phyloP scores from a whole-genome alignment of 1,139 yeast species.

The Sugiyamaella grinbergsii region DNA sequence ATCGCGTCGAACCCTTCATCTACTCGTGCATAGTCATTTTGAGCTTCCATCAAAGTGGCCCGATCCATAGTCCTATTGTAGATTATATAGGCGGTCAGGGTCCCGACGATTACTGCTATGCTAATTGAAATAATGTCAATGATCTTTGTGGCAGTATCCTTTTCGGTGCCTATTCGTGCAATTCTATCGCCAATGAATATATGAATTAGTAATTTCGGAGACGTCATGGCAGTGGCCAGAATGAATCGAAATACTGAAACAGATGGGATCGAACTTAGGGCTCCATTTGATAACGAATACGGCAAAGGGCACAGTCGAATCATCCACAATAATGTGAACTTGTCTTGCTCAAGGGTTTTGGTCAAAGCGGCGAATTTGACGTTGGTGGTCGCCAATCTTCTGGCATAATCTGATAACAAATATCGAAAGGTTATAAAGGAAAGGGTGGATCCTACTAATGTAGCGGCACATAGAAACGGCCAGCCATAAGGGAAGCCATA shows the following conservation, averaged over 20 bases:
- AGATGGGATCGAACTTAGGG: conserved; percentile 82
- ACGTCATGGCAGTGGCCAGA: conserved; percentile 69
- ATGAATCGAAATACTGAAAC: conserved; percentile 62
- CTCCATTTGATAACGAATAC: conserved; percentile 89
- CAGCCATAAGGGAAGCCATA: conserved; percentile 84
- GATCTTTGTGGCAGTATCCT: conserved; percentile 54
- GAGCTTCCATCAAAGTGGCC: conserved; percentile 34
- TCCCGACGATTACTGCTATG: conserved; percentile 59
- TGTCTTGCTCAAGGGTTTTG: conserved; percentile 67
- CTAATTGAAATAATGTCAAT: conserved; percentile 66
- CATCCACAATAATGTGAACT: conserved; percentile 66
- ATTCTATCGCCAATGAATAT: conserved; percentile 79
- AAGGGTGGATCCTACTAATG: conserved; percentile 70
- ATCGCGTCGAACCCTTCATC: conserved; percentile 26
- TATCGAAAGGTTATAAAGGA: conserved; percentile 72
- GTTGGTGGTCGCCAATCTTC: conserved; percentile 52
- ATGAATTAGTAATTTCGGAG: conserved; percentile 80
- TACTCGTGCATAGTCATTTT: conserved; percentile 21
- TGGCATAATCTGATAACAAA: conserved; percentile 60
- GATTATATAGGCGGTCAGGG: conserved; percentile 67
- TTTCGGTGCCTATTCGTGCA: conserved; percentile 62
- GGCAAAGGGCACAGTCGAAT: conserved; percentile 90
- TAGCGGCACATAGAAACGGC: conserved; percentile 69
- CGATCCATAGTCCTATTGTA: conserved; percentile 56
- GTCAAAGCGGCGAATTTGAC: conserved; percentile 74